Evolutionary conservation across 1,284 basidiomycete species (phyloP).

Genomic region (Coniferiporia sulphurascens): DNA sequence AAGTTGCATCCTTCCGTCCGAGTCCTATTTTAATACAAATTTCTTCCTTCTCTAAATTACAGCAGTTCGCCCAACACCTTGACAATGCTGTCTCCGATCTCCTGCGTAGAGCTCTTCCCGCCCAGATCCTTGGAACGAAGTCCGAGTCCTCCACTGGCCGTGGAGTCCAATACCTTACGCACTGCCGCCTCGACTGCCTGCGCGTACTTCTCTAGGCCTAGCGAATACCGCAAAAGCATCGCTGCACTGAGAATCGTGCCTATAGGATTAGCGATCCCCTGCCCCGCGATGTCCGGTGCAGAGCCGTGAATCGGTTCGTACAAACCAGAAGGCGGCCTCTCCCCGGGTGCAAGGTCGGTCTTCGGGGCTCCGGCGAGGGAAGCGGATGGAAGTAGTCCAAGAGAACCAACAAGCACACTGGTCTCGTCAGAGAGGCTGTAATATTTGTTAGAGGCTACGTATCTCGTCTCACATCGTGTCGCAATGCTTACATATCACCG

Average conservation of each 20-base stretch:
- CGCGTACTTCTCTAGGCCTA: constrained; percentile 82
- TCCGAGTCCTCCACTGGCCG: constrained; percentile 70
- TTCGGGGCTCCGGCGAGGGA: constrained; percentile 89
- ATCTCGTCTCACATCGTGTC: constrained; percentile 1
- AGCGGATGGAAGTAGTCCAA: constrained; percentile 94
- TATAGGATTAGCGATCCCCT: constrained; percentile 95
- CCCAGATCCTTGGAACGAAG: constrained; percentile 87
- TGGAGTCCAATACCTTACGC: constrained; percentile 78
- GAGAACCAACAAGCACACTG: constrained; percentile 96
- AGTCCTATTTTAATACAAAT: background rate
- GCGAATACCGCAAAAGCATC: constrained; percentile 92
- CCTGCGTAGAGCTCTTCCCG: constrained; percentile 68
- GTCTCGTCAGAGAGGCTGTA: constrained; percentile 89
- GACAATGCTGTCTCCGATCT: constrained; percentile 84
- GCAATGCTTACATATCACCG: constrained; percentile 80
- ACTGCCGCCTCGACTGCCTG: constrained; percentile 86
- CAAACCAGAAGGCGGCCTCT: constrained; percentile 73
- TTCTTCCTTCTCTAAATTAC: constrained; percentile 22
- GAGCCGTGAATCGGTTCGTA: constrained; percentile 98
- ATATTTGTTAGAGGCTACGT: constrained; percentile 7
- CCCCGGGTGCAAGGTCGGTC: constrained; percentile 60
- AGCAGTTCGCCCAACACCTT: constrained; percentile 69
- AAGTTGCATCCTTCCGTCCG: too few relatives aligned
- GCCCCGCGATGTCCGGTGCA: constrained; percentile 93
- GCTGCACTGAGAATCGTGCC: constrained; percentile 97